phyloP scores from a whole-genome alignment of 345 rosid species.

The Salix caprea region DNA sequence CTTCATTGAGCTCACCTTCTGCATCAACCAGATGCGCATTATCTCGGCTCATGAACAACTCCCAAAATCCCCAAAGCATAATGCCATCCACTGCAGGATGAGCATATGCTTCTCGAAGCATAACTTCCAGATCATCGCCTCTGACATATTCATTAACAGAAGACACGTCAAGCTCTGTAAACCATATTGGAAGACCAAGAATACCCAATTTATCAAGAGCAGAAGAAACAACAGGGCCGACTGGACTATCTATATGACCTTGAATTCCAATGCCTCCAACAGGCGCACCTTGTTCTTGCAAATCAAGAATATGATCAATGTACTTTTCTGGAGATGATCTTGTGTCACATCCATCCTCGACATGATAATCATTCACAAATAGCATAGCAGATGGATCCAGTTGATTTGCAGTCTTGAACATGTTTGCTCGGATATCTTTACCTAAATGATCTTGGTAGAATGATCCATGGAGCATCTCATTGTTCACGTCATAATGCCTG shows the following conservation, averaged over 20 bases:
- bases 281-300: conserved; percentile 73
- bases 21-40: conserved; percentile 76
- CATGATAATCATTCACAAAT: conserved; percentile 85
- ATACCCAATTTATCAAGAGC: conserved; percentile 71
- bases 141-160: conserved; percentile 69
- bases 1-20: conserved; percentile 81
- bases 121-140: conserved; percentile 93
- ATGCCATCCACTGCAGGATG: conserved; percentile 95
- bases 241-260: conserved; percentile 82
- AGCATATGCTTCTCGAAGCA: conserved; percentile 87
- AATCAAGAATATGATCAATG: conserved; percentile 55
- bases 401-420: conserved; percentile 70
- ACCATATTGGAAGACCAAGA: conserved; percentile 91
- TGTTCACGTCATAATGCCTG: conserved; percentile 91
- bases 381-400: conserved; percentile 68
- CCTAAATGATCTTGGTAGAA: conserved; percentile 67
- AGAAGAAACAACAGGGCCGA: conserved; percentile 64
- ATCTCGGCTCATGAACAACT: conserved; percentile 81
- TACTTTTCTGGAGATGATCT: conserved; percentile 76
- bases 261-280: conserved; percentile 94
- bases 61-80: conserved; percentile 99
- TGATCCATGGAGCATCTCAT: conserved; percentile 95
- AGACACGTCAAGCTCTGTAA: conserved; percentile 87
- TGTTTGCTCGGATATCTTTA: conserved; percentile 50
- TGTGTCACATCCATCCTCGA: conserved; percentile 78